A percentile compares a stretch with the other conserved stretches of the same genome.
Conservation (phyloP, 208 protist species). For the Strigomonas culicis region DNA sequence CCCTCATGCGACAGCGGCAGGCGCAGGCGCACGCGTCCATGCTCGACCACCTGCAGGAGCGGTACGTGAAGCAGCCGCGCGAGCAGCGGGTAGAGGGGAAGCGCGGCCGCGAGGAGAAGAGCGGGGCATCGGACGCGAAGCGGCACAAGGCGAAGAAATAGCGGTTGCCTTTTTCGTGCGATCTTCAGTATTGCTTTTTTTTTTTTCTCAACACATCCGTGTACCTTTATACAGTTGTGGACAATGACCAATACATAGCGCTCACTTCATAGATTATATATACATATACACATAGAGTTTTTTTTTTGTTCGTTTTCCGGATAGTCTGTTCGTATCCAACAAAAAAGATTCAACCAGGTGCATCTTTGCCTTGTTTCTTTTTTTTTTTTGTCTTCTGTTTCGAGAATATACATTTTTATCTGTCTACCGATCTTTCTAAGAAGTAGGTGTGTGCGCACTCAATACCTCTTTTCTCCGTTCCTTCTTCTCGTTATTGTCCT, state of each 20-base stretch:
- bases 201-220: background rate
- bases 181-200: background rate
- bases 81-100: constrained; percentile 15
- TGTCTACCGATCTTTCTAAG: too few species aligned
- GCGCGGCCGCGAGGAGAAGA: constrained; percentile 12
- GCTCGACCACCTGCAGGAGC: constrained; percentile 52
- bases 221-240: background rate
- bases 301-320: background rate
- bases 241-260: background rate
- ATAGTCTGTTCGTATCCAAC: constrained; percentile 1
- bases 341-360: background rate
- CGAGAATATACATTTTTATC: background rate
- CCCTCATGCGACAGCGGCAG: constrained; percentile 63
- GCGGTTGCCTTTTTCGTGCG: background rate
- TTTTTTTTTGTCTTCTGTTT: constrained; percentile 11
- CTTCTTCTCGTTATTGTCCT: background rate
- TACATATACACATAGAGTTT: background rate
- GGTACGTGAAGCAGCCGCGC: constrained; percentile 40
- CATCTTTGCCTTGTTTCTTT: background rate
- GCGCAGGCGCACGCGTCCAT: constrained; percentile 52
- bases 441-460: too few species aligned
- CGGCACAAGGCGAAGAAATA: background rate
- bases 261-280: constrained; percentile 1
- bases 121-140: constrained; percentile 7
- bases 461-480: background rate